These are phyloP conservation scores for Syzygium malaccense DNA, from an alignment of 441 rosid species.

Conservation along the genomic window DNA sequence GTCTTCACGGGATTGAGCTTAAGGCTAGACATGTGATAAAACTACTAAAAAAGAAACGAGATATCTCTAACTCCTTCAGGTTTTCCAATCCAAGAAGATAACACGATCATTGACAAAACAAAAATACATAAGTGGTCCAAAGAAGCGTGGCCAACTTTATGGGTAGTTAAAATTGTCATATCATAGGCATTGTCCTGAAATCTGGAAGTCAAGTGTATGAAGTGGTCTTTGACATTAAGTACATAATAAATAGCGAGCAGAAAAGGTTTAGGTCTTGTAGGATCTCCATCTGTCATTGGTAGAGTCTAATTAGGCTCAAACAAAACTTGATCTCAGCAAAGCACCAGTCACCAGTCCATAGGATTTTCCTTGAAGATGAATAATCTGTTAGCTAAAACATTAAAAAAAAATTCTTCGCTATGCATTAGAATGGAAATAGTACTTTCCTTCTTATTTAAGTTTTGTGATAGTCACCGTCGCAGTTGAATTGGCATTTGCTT, in stretches of 20 bases:
- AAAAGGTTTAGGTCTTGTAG: neutral
- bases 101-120: neutral
- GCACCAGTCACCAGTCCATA: neutral
- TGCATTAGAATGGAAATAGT: neutral
- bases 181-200: neutral
- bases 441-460: no score
- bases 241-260: neutral
- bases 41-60: neutral
- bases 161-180: neutral
- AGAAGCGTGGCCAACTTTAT: neutral
- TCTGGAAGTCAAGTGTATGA: neutral
- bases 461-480: neutral
- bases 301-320: neutral
- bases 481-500: neutral
- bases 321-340: neutral
- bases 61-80: neutral
- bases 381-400: neutral
- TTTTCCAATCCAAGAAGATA: neutral
- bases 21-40: neutral
- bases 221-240: neutral
- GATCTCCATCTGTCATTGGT: neutral
- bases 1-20: neutral
- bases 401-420: neutral
- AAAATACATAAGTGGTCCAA: no score
- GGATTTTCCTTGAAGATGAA: neutral